Evolutionary conservation across 2,329 filamentous ascomycete genomes (phyloP).

Genomic region (Eurotiales sp.): DNA sequence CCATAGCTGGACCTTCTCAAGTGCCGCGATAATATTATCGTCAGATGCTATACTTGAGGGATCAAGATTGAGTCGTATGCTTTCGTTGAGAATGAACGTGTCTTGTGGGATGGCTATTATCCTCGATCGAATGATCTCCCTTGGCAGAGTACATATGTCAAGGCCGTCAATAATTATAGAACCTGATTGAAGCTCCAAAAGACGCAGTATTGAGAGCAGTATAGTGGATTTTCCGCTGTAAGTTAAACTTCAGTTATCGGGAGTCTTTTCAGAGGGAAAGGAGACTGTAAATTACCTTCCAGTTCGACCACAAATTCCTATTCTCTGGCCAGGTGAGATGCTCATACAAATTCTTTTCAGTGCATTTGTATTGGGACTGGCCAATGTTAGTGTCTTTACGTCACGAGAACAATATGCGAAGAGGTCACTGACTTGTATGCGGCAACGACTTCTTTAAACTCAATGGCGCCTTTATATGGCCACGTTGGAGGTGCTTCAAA

Average conservation of each 20-base stretch:
- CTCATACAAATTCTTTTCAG: conserved; percentile 45
- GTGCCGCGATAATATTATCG: conserved; percentile 37
- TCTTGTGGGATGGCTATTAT: conserved; percentile 52
- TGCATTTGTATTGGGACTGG: conserved; percentile 24
- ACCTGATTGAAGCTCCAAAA: conserved; percentile 45
- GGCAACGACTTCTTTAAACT: conserved; percentile 41
- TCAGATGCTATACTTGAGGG: conserved; percentile 37
- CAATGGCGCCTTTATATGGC: conserved; percentile 41
- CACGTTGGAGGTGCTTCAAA: conserved; percentile 36
- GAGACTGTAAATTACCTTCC: conserved; percentile 7
- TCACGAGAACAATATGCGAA: too few relatives aligned
- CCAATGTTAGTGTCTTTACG: too few relatives aligned
- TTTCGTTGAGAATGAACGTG: conserved; percentile 45
- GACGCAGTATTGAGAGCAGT: conserved; percentile 38
- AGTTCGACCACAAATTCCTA: conserved; percentile 9
- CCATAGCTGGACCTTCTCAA: conserved; percentile 48
- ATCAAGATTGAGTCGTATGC: conserved; percentile 48
- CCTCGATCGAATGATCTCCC: conserved; percentile 43
- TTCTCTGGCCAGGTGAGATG: too few relatives aligned
- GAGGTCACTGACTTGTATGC: too few relatives aligned
- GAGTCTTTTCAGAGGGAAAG: background rate
- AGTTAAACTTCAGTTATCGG: background rate
- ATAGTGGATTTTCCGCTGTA: conserved; percentile 3
- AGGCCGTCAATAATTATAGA: conserved; percentile 47
- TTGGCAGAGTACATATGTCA: conserved; percentile 43